A percentile compares a stretch with the other conserved stretches of the same genome.
phyloP scores from a whole-genome alignment of 2,329 filamentous ascomycete genomes.

The Alternaria panax region DNA sequence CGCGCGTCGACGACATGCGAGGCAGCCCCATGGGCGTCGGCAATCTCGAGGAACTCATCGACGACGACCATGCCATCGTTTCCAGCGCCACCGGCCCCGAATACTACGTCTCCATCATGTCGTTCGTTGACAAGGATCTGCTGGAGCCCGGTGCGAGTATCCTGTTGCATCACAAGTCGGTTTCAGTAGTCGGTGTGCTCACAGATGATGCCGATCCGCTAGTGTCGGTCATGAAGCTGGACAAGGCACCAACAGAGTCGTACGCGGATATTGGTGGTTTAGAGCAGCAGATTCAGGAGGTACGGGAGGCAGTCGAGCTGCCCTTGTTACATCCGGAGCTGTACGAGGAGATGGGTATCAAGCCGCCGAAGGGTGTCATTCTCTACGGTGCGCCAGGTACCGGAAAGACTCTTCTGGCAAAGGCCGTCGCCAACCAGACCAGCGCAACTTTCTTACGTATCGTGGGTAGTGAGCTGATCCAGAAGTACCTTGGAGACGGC shows the following conservation, averaged over 20 bases:
- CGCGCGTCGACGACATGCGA: conserved; percentile 96
- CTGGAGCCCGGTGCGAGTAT: conserved; percentile 96
- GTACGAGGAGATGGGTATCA: conserved; percentile 99
- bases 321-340: conserved; percentile 94
- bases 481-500: conserved; percentile 98
- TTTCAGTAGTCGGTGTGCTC: conserved; percentile 95
- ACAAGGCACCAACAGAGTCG: conserved; percentile 97
- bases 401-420: conserved; percentile 93
- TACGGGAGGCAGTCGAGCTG: conserved; percentile 94
- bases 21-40: conserved; percentile 98
- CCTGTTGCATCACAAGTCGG: conserved; percentile 94
- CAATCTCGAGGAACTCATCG: conserved; percentile 97
- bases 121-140: conserved; percentile 98
- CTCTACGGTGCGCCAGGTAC: conserved; percentile 97
- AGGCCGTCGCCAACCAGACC: conserved; percentile 98
- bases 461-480: conserved; percentile 94
- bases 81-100: conserved; percentile 96
- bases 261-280: conserved; percentile 98
- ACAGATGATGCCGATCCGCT: conserved; percentile 95
- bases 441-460: conserved; percentile 98
- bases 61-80: conserved; percentile 98
- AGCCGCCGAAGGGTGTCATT: conserved; percentile 98
- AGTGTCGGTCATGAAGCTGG: conserved; percentile 98
- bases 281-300: conserved; percentile 95
- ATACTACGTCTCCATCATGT: conserved; percentile 99